Conservation (phyloP, 306 rosid genomes). For the Clitoria ternatea region DNA sequence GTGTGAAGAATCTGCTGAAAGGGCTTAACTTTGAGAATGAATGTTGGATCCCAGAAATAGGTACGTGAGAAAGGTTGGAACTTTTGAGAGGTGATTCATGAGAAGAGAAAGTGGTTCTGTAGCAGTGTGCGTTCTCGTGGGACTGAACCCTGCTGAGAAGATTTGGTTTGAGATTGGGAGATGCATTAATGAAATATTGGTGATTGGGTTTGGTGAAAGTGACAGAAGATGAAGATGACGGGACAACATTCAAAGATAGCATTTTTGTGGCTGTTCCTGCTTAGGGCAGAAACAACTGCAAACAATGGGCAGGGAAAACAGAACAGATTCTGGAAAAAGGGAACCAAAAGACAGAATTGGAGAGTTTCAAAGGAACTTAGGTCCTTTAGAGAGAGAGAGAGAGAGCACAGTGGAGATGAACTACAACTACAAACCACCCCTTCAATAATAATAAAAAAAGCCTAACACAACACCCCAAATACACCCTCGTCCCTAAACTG, state of each 20-base stretch:
- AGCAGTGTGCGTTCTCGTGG: conserved; percentile 5
- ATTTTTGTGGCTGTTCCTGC: conserved; percentile 28
- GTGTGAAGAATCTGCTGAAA: conserved; percentile 19
- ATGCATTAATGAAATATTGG: conserved; percentile 32
- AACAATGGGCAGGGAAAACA: background rate
- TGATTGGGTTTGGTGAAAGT: conserved; percentile 38
- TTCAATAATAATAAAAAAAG: too few species aligned
- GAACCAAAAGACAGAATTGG: background rate
- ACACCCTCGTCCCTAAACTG: too few species aligned
- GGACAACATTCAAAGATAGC: conserved; percentile 45
- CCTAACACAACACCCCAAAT: too few species aligned
- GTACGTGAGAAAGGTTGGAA: conserved; percentile 26
- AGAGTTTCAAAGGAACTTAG: too few species aligned
- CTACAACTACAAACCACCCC: too few species aligned
- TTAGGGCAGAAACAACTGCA: background rate
- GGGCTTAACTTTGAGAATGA: conserved; percentile 27
- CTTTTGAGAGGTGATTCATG: conserved; percentile 18
- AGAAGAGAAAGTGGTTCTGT: conserved; percentile 20
- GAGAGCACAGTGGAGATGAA: too few species aligned
- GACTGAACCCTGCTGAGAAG: conserved; percentile 30
- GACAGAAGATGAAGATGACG: conserved; percentile 47
- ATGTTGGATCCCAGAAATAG: conserved; percentile 39
- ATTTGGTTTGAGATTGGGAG: conserved; percentile 30
- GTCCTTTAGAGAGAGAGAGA: too few species aligned
- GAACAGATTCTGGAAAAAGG: background rate